phyloP scores from a whole-genome alignment of 352 stramenopile genomes.

The Proteromonas lacertae region DNA sequence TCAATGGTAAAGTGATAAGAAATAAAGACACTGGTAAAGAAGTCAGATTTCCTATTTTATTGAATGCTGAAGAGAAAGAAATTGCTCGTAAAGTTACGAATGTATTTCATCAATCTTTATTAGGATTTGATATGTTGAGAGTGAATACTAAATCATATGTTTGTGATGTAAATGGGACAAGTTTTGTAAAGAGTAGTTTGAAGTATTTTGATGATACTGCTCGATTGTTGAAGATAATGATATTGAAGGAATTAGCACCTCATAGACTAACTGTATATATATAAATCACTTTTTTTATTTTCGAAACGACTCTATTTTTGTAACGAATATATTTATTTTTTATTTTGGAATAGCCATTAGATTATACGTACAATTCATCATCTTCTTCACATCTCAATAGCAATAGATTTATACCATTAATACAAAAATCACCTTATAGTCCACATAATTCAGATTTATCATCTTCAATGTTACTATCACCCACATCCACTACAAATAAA shows the following conservation, averaged over 20 bases:
- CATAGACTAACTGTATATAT: too few species aligned
- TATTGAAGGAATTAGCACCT: conserved; percentile 2
- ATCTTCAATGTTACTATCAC: too few species aligned
- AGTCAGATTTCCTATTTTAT: conserved; percentile 88
- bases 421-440: too few species aligned
- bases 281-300: conserved; percentile 1
- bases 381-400: too few species aligned
- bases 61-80: conserved; percentile 88
- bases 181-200: conserved; percentile 97
- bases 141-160: conserved; percentile 43
- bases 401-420: too few species aligned
- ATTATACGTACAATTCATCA: too few species aligned
- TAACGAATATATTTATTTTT: too few species aligned
- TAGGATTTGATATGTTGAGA: conserved; percentile 86
- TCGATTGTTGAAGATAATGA: conserved; percentile 37
- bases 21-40: conserved; percentile 78
- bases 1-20: conserved; percentile 74
- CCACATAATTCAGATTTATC: too few species aligned
- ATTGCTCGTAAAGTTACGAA: conserved; percentile 68
- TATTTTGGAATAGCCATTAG: too few species aligned
- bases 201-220: conserved; percentile 98
- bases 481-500: too few species aligned
- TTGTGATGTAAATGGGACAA: conserved; percentile 98
- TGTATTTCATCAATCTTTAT: conserved; percentile 90
- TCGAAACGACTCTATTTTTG: too few species aligned